Conservation (phyloP, 192 early-diverging fungal genomes). For the Spizellomyces punctatus region DNA sequence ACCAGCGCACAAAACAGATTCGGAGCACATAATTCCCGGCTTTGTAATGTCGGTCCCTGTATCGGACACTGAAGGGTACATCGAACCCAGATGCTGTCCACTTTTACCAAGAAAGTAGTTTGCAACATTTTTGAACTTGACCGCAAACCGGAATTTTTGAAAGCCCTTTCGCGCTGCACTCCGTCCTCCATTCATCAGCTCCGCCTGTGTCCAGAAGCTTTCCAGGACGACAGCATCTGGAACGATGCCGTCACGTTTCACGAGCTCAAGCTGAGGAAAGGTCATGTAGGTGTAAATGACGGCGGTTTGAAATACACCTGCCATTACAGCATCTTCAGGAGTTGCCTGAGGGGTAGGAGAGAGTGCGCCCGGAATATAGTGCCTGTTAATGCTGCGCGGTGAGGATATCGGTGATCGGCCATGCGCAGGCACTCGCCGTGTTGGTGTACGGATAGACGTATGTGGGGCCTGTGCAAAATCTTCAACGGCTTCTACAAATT, state of each 20-base stretch:
- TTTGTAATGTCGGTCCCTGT: not conserved
- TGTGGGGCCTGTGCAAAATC: no score
- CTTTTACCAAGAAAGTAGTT: slow-evolving; percentile 20
- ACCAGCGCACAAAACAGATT: slow-evolving; percentile 41
- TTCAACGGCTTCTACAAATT: no score
- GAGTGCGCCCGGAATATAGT: slow-evolving; percentile 5
- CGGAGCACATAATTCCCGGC: slow-evolving; percentile 21
- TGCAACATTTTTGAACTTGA: slow-evolving; percentile 29
- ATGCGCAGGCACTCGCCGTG: no score
- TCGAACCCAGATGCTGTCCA: not conserved
- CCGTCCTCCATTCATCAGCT: slow-evolving; percentile 34
- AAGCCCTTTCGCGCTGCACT: slow-evolving; percentile 6
- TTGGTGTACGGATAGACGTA: no score
- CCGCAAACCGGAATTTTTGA: slow-evolving; percentile 41
- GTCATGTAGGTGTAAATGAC: slow-evolving; percentile 52
- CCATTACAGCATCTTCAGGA: slow-evolving; percentile 29
- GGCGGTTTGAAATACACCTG: slow-evolving; percentile 41
- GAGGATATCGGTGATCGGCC: no score
- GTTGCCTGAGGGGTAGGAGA: not conserved
- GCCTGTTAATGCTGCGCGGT: not conserved
- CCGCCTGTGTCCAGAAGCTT: slow-evolving; percentile 51
- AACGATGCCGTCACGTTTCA: slow-evolving; percentile 47
- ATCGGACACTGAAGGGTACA: not conserved
- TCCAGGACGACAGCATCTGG: slow-evolving; percentile 39
- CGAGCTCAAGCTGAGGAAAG: slow-evolving; percentile 49